Conservation (phyloP, 108 stramenopile genomes). For the Epithemia pelagica region DNA sequence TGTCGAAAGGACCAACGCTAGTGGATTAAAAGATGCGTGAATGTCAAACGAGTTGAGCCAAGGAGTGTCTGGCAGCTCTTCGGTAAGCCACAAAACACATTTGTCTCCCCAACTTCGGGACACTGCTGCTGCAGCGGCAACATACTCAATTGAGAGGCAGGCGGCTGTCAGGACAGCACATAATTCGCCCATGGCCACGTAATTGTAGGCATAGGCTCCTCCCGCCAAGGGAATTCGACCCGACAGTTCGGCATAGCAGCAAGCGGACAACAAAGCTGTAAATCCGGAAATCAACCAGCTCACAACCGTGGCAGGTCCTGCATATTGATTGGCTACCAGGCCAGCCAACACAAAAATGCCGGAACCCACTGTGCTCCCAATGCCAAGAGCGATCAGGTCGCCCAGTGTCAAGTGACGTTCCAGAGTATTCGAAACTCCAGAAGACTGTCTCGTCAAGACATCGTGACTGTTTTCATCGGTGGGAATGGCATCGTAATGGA, state of each 20-base stretch:
- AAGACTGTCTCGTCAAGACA: background rate
- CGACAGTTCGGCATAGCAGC: constrained; percentile 84
- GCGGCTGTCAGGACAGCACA: constrained; percentile 72
- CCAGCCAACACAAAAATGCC: constrained; percentile 91
- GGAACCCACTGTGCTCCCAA: constrained; percentile 77
- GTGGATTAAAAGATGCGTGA: constrained; percentile 35
- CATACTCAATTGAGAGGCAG: constrained; percentile 84
- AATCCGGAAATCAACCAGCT: constrained; percentile 68
- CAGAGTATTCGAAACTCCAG: background rate
- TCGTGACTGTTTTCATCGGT: background rate
- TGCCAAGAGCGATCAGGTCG: constrained; percentile 82
- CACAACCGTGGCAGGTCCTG: constrained; percentile 76
- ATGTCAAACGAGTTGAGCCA: background rate
- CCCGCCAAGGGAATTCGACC: constrained; percentile 71
- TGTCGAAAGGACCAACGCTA: constrained; percentile 53
- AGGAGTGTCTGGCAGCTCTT: constrained; percentile 10
- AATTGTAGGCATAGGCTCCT: constrained; percentile 54
- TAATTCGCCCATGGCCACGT: constrained; percentile 78
- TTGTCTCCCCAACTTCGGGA: constrained; percentile 92
- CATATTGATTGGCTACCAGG: constrained; percentile 73
- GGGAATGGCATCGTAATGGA: background rate
- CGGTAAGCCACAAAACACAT: constrained; percentile 57
- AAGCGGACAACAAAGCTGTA: constrained; percentile 59
- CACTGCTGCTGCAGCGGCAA: constrained; percentile 74
- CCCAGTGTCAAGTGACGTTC: constrained; percentile 15